Base-by-base conservation (phyloP, 306 rosid species). In the Glycine soja region DNA sequence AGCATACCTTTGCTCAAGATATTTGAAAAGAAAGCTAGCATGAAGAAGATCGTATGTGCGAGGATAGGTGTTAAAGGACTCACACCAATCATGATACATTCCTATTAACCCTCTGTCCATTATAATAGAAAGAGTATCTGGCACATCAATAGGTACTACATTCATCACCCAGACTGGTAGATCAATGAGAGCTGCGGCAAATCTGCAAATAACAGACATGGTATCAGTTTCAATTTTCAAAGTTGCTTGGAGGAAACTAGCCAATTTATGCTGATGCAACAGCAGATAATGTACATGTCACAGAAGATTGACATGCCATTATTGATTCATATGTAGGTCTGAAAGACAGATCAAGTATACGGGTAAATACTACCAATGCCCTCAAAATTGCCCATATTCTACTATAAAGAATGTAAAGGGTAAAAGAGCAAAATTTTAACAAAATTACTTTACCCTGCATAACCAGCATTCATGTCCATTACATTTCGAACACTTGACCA, bases 391-490 rank as follows among this genome's bases (percentile, higher is more conserved):
- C 30, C 30, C 30, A 24, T 24, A 24, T 24, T 24, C 30, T 24
- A 24, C 30, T 24, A 24, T 24, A 24, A 24, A 77, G 50, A 40
- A 51, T 38, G 53, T 24, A 52, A 50, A 82, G 7, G 48, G 16
- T 18, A 50, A 43, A 43, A 42, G 13, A 8, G 64, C 19, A 45
- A 45, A 66, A 18, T 64, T 48, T 57, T 36, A 77, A 43, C 48
- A 10, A 5, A 32, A 62, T 18, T 50, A 48, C n/a, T 82, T 90
- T 93, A 95, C 99, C 99, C 99, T 86, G 93, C 99, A 78, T 87
- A 90, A 81, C 96, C 93, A 76, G 99, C 98, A 88, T 95, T 95
- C 97, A 93, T 92, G 83, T 95, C 99, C 97, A 95, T 84, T 12
- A 93, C 90, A 76, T 95, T 95, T 80, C 98, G 90, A 78, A 95